Evolutionary conservation across 148 eudicot species (phyloP).

Genomic region (Hydrangea macrophylla): DNA sequence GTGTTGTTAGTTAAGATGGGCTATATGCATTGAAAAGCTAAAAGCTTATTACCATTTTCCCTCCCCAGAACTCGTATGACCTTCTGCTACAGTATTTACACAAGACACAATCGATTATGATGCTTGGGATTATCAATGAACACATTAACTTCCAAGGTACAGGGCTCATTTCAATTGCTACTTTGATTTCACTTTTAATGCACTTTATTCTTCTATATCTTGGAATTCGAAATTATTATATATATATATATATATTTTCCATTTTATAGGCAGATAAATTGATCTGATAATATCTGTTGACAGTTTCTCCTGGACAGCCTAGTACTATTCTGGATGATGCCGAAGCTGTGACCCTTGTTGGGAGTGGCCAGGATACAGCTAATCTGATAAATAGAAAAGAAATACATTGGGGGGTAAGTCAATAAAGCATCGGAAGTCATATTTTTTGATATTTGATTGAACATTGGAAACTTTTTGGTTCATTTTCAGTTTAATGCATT

Average conservation of each 20-base stretch:
- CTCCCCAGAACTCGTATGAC: conserved; percentile 77
- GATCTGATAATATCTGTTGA: conserved; percentile 13
- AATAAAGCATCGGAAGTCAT: background rate
- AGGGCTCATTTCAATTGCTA: conserved; percentile 6
- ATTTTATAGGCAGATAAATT: background rate
- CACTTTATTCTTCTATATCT: background rate
- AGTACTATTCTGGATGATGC: conserved; percentile 78
- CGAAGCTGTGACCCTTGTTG: conserved; percentile 81
- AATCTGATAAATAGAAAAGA: conserved; percentile 91
- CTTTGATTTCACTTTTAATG: background rate
- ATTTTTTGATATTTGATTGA: background rate
- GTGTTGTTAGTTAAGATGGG: background rate
- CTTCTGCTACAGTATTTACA: conserved; percentile 88
- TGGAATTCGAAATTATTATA: background rate
- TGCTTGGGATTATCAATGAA: conserved; percentile 96
- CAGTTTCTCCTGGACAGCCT: conserved; percentile 94
- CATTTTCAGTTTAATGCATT: background rate
- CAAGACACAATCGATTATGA: conserved; percentile 66
- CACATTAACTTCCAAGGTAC: conserved; percentile 90
- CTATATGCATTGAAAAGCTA: background rate
- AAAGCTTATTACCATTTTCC: conserved; percentile 17
- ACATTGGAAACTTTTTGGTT: background rate
- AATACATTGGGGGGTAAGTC: conserved; percentile 96
- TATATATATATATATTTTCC: background rate
- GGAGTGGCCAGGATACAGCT: conserved; percentile 89